Base-by-base conservation (phyloP, 2,329 filamentous ascomycete genomes). In the Alternaria consortialis region DNA sequence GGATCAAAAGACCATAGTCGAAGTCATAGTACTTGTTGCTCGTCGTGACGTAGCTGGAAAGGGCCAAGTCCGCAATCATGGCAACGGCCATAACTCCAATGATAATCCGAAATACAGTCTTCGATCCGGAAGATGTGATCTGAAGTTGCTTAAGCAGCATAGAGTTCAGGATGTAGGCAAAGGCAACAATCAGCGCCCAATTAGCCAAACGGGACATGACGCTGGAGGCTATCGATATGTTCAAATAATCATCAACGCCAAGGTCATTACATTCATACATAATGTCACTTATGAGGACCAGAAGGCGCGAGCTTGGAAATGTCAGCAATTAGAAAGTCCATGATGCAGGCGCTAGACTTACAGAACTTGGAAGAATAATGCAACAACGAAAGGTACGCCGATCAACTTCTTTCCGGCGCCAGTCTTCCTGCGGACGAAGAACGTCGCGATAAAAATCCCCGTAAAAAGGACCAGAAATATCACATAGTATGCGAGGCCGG, bases 91-190 rank as follows among this genome's bases (percentile, higher is more conserved):
- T 66, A 32, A 77, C 7, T 12, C 62, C 63, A 7, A 72, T 23
- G 11, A 71, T 50, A 20, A 53, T 52, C 4, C 66, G 36, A 9
- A 50, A 59, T 7, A 69, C 20, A 8, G 64, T 37, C 12, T 67
- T 72, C 42, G 69, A 46, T 4, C 37, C 50, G 43, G 65, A 60
- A 17, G 46, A 48, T 20, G 32, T 23, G 7, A 11, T 34, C 5
- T 64, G 63, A 15, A 73, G 60, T 34, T 62, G 67, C 40, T 67
- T 36, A 37, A 65, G 66, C 1, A 78, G 68, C 58, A 68, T 52
- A 11, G 27, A 60, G 65, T 76, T 76, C 51, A 77, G 56, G 8
- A 47, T 52, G 51, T 62, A 74, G 31, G 74, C 48, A 5, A 71
- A 64, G 2, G 73, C 58, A 7, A 72, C 63, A 1, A 77, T 66